Evolutionary conservation across 371 early-diverging fungal genomes (phyloP), one percentile per base, ranked within the genome.

Genomic region (Dipsacomyces acuminosporus): DNA sequence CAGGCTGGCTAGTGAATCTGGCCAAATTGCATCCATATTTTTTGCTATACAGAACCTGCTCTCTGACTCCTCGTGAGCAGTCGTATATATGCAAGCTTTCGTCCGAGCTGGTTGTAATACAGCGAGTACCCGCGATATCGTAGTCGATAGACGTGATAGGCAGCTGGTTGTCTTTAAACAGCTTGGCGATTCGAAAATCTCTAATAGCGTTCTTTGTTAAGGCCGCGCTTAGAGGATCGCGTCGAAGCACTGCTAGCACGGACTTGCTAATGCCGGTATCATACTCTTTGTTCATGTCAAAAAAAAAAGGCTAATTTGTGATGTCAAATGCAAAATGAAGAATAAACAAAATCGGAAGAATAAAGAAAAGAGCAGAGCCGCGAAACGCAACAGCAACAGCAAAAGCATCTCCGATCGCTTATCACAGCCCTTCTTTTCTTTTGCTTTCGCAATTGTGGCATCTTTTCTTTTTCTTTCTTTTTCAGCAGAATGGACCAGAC

Each of bases 21-120:
- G 90, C 91, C 21, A 90, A 71, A 40, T 83, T 77, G 52, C 86
- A 87, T 7, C 93, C 93, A 58, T 93, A 92, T 51, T 92, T 93
- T 74, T 91, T 89, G 67, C 84, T 85, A 62, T 73, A 80, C 9
- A 81, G 61, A 0, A 82, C 82, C 33, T 82, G 81, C 45, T 78
- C 78, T 26, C 81, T 63, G 14, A 80, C 85, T 59, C 93, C 94
- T 24, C 71, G 74, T 35, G 56, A 49, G 56, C 85, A 83, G 71
- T 90, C 85, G 59, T 90, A 92, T 34, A 93, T 71, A n/a, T 80
- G 80, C 43, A 93, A 55, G 51, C 86, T 80, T 54, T 93, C 93
- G 72, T 93, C 93, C 17, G 76, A 76, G 30, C 88, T 83, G 2
- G 88, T 78, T 14, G 90, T 85, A 11, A 91, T 78, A 49, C 84